phyloP scores from a whole-genome alignment of 2,329 filamentous ascomycete genomes.

The Pseudogymnoascus sp. region DNA sequence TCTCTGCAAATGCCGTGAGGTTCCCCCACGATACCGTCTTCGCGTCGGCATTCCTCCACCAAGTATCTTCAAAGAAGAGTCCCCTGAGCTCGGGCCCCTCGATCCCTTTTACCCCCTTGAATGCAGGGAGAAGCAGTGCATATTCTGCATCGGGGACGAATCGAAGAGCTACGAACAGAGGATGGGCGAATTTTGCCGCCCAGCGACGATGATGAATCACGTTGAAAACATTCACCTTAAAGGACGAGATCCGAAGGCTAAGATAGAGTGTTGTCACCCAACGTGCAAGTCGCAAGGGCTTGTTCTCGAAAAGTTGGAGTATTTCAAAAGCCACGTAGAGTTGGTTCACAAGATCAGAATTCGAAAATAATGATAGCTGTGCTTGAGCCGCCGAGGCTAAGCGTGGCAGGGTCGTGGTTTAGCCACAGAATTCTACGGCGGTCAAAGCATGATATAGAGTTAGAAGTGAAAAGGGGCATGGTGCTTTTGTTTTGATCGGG shows the following conservation, averaged over 20 bases:
- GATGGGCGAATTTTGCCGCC: constrained; percentile 16
- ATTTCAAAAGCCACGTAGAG: constrained; percentile 23
- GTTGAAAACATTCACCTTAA: constrained; percentile 17
- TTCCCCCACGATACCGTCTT: constrained; percentile 10
- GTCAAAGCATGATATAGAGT: too few species aligned
- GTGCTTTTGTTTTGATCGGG: too few species aligned
- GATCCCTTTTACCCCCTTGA: constrained; percentile 13
- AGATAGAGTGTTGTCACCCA: constrained; percentile 1
- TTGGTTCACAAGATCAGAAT: constrained; percentile 18
- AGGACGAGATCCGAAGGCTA: constrained; percentile 3
- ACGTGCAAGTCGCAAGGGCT: constrained; percentile 16
- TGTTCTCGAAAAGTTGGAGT: constrained; percentile 20
- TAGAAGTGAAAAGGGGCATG: too few species aligned
- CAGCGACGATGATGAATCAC: constrained; percentile 18
- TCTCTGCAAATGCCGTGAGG: constrained; percentile 13
- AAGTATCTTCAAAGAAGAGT: constrained; percentile 11
- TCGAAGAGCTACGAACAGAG: constrained; percentile 17
- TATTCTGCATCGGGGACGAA: constrained; percentile 17
- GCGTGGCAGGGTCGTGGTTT: neutral
- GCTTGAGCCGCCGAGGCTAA: neutral
- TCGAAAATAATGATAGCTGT: constrained; percentile 7
- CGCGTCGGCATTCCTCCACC: neutral
- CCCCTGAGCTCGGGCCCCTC: constrained; percentile 11
- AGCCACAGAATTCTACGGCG: neutral
- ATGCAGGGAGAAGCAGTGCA: constrained; percentile 15